Percentiles rank a stretch among this genome's conserved stretches.
phyloP scores from a whole-genome alignment of 441 rosid genomes.

The Jatropha multifida region DNA sequence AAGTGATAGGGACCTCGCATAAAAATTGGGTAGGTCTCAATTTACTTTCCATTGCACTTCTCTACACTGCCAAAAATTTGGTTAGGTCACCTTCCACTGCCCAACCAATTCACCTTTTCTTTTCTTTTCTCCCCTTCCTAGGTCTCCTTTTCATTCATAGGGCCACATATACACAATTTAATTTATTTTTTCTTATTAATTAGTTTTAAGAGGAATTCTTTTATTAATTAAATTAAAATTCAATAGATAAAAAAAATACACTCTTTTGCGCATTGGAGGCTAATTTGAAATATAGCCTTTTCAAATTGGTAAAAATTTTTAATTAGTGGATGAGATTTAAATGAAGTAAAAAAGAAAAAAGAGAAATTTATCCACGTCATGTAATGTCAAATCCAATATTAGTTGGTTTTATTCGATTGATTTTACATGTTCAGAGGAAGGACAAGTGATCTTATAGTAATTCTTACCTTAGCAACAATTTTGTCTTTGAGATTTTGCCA shows the following conservation, averaged over 20 bases:
- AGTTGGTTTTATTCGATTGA: not conserved
- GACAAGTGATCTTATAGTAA: not conserved
- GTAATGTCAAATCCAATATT: too few species aligned
- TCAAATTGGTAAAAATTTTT: too few species aligned
- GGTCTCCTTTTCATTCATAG: not conserved
- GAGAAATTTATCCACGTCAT: too few species aligned
- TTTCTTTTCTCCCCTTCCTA: not conserved
- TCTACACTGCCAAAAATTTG: not conserved
- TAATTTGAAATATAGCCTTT: too few species aligned
- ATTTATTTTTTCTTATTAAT: not conserved
- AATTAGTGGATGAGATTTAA: too few species aligned
- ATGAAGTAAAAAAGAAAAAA: too few species aligned
- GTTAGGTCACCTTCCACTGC: slow-evolving; percentile 17
- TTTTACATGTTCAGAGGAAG: not conserved
- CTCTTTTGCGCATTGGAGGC: too few species aligned
- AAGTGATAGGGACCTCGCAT: not conserved
- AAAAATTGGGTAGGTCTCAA: not conserved
- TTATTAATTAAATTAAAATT: too few species aligned
- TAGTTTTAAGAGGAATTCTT: too few species aligned
- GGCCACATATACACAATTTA: not conserved
- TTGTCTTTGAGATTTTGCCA: slow-evolving; percentile 13
- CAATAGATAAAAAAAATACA: too few species aligned
- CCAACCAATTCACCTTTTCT: slow-evolving; percentile 7
- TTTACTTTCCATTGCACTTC: slow-evolving; percentile 2
- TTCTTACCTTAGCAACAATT: slow-evolving; percentile 8